Base-by-base conservation (phyloP, 2,329 filamentous ascomycete genomes). In the Rachicladosporium sp. region DNA sequence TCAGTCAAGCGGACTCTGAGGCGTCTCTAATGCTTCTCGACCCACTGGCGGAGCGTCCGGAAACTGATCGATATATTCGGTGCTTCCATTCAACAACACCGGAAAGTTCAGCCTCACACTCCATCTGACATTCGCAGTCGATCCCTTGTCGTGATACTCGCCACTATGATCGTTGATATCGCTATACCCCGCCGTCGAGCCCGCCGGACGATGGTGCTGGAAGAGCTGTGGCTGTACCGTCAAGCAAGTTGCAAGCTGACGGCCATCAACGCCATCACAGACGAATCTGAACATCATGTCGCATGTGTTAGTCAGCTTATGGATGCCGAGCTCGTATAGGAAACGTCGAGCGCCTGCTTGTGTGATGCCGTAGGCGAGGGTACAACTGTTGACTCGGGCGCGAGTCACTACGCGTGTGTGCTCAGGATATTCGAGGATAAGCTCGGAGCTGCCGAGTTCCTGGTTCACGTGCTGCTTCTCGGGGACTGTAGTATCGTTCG, bases 401-500 rank as follows among this genome's bases (percentile, higher is more conserved):
- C 66, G 45, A 41, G 69, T 66, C 1, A 67, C 59, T 0, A 66
- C 60, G 1, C 69, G 58, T 0, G 65, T 69, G 46, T 70, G 65
- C 7, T 39, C 15, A 2, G 43, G 43, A 35, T 52, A 53, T 27
- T 45, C 29, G 1, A 41, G 33, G 2, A 41, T 31, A 2, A 52
- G 44, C 9, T 46, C 43, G 4, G 31, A 9, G 29, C 46, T 39
- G 37, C 46, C 47, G 30, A 49, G 50, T 32, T 54, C 50, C 10
- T 46, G 43, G 15, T 50, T 30, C 29, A 55, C 19, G 31, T 51
- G 41, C 12, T 46, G 36, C 2, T 36, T 41, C 36, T 49, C 42
- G 7, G 51, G 44, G 0, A 54, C 50, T 1, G 50, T 53, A 5
- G 38, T 33, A 37, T 54, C 51, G 36, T 52, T 40, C 3, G 29